phyloP scores from a whole-genome alignment of 2,329 filamentous ascomycete species.

The Teratosphaeria zuluensis region DNA sequence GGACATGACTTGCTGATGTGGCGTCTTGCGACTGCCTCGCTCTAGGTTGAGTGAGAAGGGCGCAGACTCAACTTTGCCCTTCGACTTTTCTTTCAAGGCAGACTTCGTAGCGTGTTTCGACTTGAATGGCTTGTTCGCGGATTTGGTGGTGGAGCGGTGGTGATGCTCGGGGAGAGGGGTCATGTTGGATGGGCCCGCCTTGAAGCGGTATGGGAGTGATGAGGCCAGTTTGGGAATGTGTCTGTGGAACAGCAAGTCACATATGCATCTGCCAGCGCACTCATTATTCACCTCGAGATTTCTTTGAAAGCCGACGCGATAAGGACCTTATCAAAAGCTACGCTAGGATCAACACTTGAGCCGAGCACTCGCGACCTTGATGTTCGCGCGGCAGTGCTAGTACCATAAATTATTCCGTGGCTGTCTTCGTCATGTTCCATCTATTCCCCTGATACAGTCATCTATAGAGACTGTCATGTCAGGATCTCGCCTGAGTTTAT shows the following conservation, averaged over 20 bases:
- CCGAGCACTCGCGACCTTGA: not conserved
- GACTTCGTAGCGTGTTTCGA: constrained; percentile 83
- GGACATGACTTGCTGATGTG: constrained; percentile 93
- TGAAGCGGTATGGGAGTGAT: constrained; percentile 65
- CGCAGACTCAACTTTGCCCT: constrained; percentile 63
- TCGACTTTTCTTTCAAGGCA: constrained; percentile 70
- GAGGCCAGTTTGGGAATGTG: constrained; percentile 14
- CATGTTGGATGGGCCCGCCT: constrained; percentile 67
- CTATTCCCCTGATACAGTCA: not conserved
- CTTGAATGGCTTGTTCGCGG: constrained; percentile 82
- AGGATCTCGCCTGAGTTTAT: not conserved
- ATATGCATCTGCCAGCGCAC: not conserved
- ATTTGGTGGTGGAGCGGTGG: constrained; percentile 87
- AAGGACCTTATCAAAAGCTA: not conserved
- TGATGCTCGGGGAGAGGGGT: constrained; percentile 64
- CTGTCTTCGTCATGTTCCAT: not conserved
- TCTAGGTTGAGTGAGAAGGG: constrained; percentile 42
- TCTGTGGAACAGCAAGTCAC: not conserved
- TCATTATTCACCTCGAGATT: not conserved
- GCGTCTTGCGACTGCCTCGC: constrained; percentile 66
- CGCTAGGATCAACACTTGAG: not conserved
- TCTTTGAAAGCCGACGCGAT: not conserved
- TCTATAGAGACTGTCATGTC: not conserved
- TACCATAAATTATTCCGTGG: not conserved
- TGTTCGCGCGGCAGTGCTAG: not conserved